Evolutionary conservation across 106 monocot species (phyloP).

Genomic region (Apostasia ramifera): DNA sequence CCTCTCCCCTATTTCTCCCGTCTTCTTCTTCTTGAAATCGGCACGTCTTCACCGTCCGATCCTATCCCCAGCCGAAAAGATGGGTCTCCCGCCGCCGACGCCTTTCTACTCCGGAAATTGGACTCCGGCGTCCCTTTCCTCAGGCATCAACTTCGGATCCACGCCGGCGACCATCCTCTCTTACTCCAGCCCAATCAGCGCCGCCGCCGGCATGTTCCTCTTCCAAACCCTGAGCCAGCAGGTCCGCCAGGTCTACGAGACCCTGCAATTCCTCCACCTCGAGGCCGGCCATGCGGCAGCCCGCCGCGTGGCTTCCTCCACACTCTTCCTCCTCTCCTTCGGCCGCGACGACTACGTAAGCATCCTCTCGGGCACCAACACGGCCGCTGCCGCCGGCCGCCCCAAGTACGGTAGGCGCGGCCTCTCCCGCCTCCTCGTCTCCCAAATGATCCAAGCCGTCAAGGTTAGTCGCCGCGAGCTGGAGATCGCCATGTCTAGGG

Average conservation of each 20-base stretch:
- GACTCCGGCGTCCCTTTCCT: slow-evolving; percentile 4
- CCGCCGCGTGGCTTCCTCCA: background rate
- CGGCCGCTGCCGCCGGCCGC: slow-evolving; percentile 5
- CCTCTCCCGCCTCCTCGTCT: slow-evolving; percentile 30
- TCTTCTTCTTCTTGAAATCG: background rate
- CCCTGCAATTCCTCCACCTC: slow-evolving; percentile 39
- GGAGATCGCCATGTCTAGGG: background rate
- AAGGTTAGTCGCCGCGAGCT: slow-evolving; percentile 10
- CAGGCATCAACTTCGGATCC: slow-evolving; percentile 48
- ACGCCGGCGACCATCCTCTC: slow-evolving; percentile 21
- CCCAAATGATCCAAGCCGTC: slow-evolving; percentile 26
- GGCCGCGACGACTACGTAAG: slow-evolving; percentile 40
- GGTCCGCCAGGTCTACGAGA: slow-evolving; percentile 26
- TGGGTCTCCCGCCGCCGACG: slow-evolving; percentile 25
- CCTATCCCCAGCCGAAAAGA: slow-evolving; percentile 25
- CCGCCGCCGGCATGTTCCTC: slow-evolving; percentile 5
- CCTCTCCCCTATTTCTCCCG: background rate
- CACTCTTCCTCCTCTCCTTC: slow-evolving; percentile 47
- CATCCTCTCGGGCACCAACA: slow-evolving; percentile 20
- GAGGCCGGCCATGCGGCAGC: slow-evolving; percentile 10
- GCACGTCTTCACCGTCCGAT: background rate
- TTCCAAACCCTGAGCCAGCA: slow-evolving; percentile 27
- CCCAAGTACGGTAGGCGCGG: slow-evolving; percentile 39
- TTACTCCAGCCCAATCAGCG: background rate
- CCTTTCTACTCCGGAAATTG: slow-evolving; percentile 16